phyloP scores from a whole-genome alignment of 306 rosid genomes.

The Quercus aquifolioides region DNA sequence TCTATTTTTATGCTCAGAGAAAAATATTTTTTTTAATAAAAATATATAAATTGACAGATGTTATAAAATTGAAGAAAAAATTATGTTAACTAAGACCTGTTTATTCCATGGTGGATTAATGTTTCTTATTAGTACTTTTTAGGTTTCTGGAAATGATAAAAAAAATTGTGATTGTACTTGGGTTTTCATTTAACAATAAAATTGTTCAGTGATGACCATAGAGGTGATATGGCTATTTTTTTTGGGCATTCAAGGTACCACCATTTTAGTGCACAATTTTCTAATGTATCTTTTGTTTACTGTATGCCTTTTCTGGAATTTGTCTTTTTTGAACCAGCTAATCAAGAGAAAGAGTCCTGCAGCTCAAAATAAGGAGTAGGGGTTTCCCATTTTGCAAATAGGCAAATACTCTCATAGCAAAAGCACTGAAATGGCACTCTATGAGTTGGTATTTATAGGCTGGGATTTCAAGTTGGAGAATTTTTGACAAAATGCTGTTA shows the following conservation, averaged over 20 bases:
- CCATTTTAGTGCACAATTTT: neutral
- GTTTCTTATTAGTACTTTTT: constrained; percentile 18
- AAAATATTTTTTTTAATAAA: no score
- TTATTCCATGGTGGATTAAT: neutral
- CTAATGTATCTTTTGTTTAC: constrained; percentile 8
- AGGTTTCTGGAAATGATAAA: constrained; percentile 4
- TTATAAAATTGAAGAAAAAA: neutral
- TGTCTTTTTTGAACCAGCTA: constrained; percentile 42
- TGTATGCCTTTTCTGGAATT: constrained; percentile 27
- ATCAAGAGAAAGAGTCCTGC: constrained; percentile 53
- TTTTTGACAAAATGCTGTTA: constrained; percentile 14
- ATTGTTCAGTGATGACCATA: neutral
- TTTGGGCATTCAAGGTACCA: neutral
- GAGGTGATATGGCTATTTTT: neutral
- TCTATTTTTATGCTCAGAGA: no score
- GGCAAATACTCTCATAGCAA: constrained; percentile 6
- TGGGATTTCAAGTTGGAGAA: constrained; percentile 34
- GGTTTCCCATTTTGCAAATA: constrained; percentile 17
- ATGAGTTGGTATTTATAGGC: constrained; percentile 13
- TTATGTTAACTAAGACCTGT: neutral
- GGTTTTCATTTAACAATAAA: neutral
- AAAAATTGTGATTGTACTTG: neutral
- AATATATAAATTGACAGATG: neutral
- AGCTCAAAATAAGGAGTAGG: constrained; percentile 39
- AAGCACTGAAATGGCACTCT: constrained; percentile 19